These are phyloP conservation scores for Leersia perrieri DNA, from an alignment of 176 grass and related monocot genomes.

Conservation along the genomic window DNA sequence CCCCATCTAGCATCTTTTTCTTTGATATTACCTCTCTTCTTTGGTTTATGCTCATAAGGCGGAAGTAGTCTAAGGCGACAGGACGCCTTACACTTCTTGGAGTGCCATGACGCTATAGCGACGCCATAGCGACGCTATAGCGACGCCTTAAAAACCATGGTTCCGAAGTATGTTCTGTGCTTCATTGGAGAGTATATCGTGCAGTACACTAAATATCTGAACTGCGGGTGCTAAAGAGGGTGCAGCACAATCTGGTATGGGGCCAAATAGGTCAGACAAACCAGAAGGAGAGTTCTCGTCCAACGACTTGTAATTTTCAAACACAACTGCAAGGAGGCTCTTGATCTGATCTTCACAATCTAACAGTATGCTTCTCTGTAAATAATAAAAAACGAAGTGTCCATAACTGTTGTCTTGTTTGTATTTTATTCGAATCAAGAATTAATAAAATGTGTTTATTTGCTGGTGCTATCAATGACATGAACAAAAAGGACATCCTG, in stretches of 20 bases:
- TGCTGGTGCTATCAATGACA: constrained; percentile 1
- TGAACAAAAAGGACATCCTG: not conserved
- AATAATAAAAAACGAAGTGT: not conserved
- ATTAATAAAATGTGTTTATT: not conserved
- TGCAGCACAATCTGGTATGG: constrained; percentile 61
- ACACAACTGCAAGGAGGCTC: constrained; percentile 63
- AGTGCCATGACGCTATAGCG: too few species aligned
- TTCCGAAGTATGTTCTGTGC: constrained; percentile 73
- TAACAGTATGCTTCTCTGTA: constrained; percentile 84
- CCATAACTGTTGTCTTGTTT: not conserved
- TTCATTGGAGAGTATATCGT: constrained; percentile 83
- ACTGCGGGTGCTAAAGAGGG: constrained; percentile 81
- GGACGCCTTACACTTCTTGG: too few species aligned
- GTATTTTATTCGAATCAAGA: not conserved
- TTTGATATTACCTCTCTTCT: too few species aligned
- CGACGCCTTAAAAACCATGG: too few species aligned
- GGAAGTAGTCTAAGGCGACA: too few species aligned
- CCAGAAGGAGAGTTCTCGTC: constrained; percentile 74
- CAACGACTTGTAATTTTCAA: constrained; percentile 95
- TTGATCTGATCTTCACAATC: constrained; percentile 90
- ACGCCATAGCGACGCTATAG: too few species aligned
- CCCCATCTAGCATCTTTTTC: too few species aligned
- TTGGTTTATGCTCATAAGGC: too few species aligned
- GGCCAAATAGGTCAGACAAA: constrained; percentile 57
- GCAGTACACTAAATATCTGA: constrained; percentile 80